These are phyloP conservation scores for Cercospora sesami DNA, from an alignment of 2,329 filamentous ascomycete species.

Conservation along the genomic window DNA sequence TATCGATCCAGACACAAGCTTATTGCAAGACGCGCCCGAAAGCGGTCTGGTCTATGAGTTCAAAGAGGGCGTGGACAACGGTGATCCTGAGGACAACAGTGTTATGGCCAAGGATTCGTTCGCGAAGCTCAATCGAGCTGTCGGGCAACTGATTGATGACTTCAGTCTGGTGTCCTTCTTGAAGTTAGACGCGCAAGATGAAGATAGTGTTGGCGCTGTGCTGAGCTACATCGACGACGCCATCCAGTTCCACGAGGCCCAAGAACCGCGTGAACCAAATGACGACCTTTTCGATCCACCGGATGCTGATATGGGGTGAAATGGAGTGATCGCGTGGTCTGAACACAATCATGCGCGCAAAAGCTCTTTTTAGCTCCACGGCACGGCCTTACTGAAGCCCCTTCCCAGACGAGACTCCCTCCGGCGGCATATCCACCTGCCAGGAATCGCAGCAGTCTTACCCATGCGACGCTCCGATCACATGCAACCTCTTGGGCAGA, in stretches of 20 bases:
- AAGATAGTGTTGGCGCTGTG: constrained; percentile 83
- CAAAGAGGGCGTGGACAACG: constrained; percentile 46
- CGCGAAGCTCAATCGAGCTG: constrained; percentile 78
- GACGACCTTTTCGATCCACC: constrained; percentile 54
- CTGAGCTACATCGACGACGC: constrained; percentile 92
- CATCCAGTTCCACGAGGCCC: constrained; percentile 89
- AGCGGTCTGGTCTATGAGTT: constrained; percentile 48
- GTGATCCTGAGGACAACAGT: constrained; percentile 62
- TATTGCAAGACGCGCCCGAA: constrained; percentile 77
- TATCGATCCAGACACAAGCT: constrained; percentile 76
- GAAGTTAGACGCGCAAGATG: constrained; percentile 82
- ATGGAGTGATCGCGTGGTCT: background rate
- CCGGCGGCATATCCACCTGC: background rate
- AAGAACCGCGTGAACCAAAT: constrained; percentile 81
- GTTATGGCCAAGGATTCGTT: constrained; percentile 82
- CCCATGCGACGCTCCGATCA: background rate
- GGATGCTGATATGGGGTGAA: constrained; percentile 54
- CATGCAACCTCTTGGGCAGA: background rate
- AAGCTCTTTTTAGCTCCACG: background rate
- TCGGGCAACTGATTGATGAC: constrained; percentile 88
- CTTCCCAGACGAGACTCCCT: background rate
- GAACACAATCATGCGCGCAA: background rate
- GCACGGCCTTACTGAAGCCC: too few species aligned
- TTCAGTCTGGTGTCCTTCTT: constrained; percentile 98
- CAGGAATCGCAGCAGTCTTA: background rate